Base-by-base conservation (phyloP, 2,329 filamentous ascomycete species). In the Fonsecaea erecta region DNA sequence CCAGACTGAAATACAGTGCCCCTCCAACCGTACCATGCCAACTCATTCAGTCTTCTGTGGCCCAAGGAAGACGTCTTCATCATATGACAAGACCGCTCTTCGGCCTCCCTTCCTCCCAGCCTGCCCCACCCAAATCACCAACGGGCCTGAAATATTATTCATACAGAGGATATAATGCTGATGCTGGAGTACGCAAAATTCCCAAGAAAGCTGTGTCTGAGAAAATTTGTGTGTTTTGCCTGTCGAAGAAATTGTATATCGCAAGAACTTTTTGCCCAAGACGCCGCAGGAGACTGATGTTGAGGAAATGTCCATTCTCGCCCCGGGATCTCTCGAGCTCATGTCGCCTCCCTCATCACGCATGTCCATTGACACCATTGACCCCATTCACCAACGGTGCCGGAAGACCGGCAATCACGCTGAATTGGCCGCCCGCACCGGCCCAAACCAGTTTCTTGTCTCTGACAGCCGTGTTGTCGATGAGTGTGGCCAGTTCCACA, bases 341-440 rank as follows among this genome's bases (percentile, higher is more conserved):
- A 32, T 34, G 32, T 34, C 32, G 6, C 6, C 16, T 32, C 5
- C 12, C 46, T n/a, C 32, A 34, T 24, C 40, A 30, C 60, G 52
- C 66, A 52, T 71, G 67, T 62, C 70, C 68, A 66, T 71, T 70
- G 21, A 71, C 59, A 35, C 70, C 70, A 61, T 72, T 72, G 51
- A 64, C 63, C 53, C 70, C 70, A 61, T 72, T 72, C 43, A 64
- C 63, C 53, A 64, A 48, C 6, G 63, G 64, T 34, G 52, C 26
- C 16, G 67, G 60, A 51, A 71, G n/a, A 7, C 69, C 77, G 1
- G 78, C 78, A 57, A 80, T 74, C 14, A 80, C 75, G 11, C 78
- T 80, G 71, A 79, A 97, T 75, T 97, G 93, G 4, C 93, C 93
- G 70, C 94, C 93, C n/a, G 90, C 90, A 51, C 91, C 91, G n/a